A percentile compares a stretch with the other conserved stretches of the same genome.
phyloP scores from a whole-genome alignment of 2,329 filamentous ascomycete genomes.

The Colletotrichum orchidophilum region DNA sequence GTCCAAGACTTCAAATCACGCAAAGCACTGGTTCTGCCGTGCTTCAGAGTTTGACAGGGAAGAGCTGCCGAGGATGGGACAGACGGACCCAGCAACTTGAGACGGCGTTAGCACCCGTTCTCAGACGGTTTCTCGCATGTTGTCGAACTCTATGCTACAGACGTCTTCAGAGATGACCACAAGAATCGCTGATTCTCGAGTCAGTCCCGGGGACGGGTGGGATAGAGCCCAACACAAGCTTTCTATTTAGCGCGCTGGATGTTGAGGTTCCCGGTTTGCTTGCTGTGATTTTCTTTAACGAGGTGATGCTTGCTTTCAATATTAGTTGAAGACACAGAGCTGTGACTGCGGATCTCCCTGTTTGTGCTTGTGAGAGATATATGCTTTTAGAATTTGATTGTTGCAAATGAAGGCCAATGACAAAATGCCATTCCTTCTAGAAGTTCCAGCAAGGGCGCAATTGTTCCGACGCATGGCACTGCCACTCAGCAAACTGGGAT shows the following conservation, averaged over 20 bases:
- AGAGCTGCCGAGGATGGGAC: constrained; percentile 20
- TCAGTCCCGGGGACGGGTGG: not conserved
- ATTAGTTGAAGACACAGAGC: not conserved
- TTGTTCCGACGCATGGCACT: not conserved
- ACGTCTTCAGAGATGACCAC: not conserved
- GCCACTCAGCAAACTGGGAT: constrained; percentile 1
- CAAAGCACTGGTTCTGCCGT: not conserved
- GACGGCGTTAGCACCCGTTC: not conserved
- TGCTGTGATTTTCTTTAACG: not conserved
- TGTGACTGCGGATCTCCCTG: not conserved
- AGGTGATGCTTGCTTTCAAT: not conserved
- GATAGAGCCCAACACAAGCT: not conserved
- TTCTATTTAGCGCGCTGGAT: constrained; percentile 1
- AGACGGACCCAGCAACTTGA: constrained; percentile 24
- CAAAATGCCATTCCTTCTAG: not conserved
- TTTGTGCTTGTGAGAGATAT: not conserved
- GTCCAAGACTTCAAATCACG: not conserved
- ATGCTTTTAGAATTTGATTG: not conserved
- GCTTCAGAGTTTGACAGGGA: constrained; percentile 21
- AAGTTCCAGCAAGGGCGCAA: not conserved
- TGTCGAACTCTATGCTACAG: not conserved
- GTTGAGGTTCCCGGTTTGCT: not conserved
- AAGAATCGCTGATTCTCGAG: not conserved
- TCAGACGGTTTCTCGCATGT: not conserved
- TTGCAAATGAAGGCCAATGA: not conserved